Evolutionary conservation across 495 filamentous ascomycete genomes (phyloP).

Genomic region (Trichoderma gamsii): DNA sequence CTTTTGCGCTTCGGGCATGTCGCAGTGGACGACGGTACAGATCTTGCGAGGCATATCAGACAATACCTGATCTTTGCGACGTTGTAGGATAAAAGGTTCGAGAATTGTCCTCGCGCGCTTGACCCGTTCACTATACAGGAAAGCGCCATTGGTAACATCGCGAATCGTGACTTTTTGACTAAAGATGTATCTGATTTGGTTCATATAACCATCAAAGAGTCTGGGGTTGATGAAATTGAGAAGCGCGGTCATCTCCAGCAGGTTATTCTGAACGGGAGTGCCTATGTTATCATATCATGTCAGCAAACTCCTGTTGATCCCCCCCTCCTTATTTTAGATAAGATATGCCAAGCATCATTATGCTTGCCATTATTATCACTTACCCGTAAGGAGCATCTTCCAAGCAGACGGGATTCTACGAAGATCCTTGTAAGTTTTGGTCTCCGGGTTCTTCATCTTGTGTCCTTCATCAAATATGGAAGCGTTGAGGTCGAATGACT

Average conservation of each 20-base stretch:
- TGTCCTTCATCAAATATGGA: constrained; percentile 94
- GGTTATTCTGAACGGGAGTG: constrained; percentile 92
- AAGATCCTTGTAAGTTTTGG: constrained; percentile 71
- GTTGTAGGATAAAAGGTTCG: constrained; percentile 86
- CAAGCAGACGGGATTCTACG: constrained; percentile 72
- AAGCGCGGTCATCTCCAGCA: constrained; percentile 82
- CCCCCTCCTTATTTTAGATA: neutral
- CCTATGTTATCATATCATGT: constrained; percentile 35
- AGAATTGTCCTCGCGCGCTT: constrained; percentile 83
- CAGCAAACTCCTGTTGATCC: neutral
- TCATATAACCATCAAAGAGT: constrained; percentile 66
- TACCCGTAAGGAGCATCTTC: constrained; percentile 67
- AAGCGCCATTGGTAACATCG: constrained; percentile 63
- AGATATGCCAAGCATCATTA: neutral
- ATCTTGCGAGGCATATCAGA: constrained; percentile 80
- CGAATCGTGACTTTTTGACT: constrained; percentile 81
- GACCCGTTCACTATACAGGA: constrained; percentile 81
- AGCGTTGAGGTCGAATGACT: constrained; percentile 44
- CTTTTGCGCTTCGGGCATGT: constrained; percentile 62
- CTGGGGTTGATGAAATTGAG: constrained; percentile 86
- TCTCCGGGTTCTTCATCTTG: constrained; percentile 77
- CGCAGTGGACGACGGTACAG: constrained; percentile 68
- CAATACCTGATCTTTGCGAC: constrained; percentile 93
- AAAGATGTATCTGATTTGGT: constrained; percentile 76
- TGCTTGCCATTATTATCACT: neutral